These are phyloP conservation scores for Jacaranda mimosifolia DNA, from an alignment of 257 asterid species.

Conservation along the genomic window DNA sequence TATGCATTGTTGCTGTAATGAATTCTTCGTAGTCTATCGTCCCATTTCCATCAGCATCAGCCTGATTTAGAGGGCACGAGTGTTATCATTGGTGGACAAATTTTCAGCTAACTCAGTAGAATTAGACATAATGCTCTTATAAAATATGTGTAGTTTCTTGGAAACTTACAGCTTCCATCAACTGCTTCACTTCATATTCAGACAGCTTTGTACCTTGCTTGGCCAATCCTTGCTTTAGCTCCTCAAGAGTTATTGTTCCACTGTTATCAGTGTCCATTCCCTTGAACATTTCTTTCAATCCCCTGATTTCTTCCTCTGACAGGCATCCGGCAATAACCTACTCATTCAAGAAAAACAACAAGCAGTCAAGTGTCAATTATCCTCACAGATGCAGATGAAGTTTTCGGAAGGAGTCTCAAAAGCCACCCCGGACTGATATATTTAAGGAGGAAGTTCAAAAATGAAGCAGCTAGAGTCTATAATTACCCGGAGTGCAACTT, in stretches of 20 bases:
- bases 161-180: conserved; percentile 70
- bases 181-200: conserved; percentile 66
- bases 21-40: conserved; percentile 72
- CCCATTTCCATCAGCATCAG: conserved; percentile 73
- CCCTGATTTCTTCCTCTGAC: conserved; percentile 75
- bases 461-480: too few species aligned
- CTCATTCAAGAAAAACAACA: conserved; percentile 20
- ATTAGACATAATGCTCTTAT: neutral
- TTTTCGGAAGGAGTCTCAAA: too few species aligned
- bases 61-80: conserved; percentile 37
- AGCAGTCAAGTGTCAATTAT: neutral
- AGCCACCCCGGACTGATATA: too few species aligned
- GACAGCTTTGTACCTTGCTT: conserved; percentile 69
- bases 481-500: conserved; percentile 67
- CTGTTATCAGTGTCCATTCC: conserved; percentile 72
- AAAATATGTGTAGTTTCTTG: neutral
- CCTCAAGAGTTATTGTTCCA: conserved; percentile 75
- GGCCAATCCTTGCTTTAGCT: conserved; percentile 68
- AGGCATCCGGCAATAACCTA: conserved; percentile 72
- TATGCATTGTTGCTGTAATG: conserved; percentile 75
- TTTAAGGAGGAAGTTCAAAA: too few species aligned
- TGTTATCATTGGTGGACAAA: neutral
- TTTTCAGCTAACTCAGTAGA: neutral
- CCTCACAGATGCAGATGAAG: too few species aligned
- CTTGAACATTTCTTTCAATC: conserved; percentile 73